Evolutionary conservation across 345 rosid genomes (phyloP).

Genomic region (Balakata baccata): DNA sequence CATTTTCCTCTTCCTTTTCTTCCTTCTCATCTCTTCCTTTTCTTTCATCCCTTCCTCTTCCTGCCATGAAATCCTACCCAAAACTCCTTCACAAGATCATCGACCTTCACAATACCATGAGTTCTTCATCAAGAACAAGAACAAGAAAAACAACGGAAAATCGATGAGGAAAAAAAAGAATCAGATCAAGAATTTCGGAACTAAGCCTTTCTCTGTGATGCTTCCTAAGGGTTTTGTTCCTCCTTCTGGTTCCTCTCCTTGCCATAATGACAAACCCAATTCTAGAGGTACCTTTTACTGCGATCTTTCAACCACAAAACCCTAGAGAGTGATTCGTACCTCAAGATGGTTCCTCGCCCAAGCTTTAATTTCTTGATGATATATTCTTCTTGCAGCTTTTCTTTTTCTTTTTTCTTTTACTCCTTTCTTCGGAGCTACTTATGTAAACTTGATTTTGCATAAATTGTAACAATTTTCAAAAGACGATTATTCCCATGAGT

Average conservation of each 20-base stretch:
- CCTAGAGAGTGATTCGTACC: slow-evolving; percentile 13
- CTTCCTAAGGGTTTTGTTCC: slow-evolving; percentile 59
- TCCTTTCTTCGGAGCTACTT: not conserved
- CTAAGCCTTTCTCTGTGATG: slow-evolving; percentile 47
- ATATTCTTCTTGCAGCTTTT: not conserved
- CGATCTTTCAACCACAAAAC: slow-evolving; percentile 35
- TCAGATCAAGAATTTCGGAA: slow-evolving; percentile 14
- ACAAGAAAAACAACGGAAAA: slow-evolving; percentile 9
- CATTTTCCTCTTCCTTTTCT: slow-evolving; percentile 7
- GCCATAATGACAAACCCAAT: slow-evolving; percentile 50
- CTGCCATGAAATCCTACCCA: slow-evolving; percentile 18
- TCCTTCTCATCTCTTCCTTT: slow-evolving; percentile 18
- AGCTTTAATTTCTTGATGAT: not conserved
- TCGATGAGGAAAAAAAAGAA: slow-evolving; percentile 5
- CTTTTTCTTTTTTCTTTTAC: not conserved
- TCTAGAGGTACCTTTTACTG: slow-evolving; percentile 31
- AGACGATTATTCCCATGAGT: too few species aligned
- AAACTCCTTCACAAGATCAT: not conserved
- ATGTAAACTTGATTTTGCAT: slow-evolving; percentile 6
- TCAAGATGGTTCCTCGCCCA: not conserved
- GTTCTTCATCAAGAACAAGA: slow-evolving; percentile 30
- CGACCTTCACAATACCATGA: not conserved
- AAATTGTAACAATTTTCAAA: not conserved
- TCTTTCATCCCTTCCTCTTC: slow-evolving; percentile 16
- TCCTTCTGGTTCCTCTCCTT: slow-evolving; percentile 59